Evolutionary conservation across 306 rosid genomes (phyloP).

Genomic region (Dalbergia oliveri): DNA sequence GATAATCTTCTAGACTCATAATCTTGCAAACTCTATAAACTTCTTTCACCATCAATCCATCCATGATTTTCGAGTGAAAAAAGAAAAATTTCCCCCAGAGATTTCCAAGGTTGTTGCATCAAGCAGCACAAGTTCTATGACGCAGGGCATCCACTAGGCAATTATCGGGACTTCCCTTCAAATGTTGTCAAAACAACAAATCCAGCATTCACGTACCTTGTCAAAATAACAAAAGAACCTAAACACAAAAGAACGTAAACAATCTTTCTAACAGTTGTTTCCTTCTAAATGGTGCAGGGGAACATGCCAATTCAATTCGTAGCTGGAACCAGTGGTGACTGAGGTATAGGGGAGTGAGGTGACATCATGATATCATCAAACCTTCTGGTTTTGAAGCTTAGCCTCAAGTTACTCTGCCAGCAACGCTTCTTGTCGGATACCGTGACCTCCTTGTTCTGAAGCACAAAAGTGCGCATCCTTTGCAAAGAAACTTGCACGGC

Average conservation of each 20-base stretch:
- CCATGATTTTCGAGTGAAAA: slow-evolving; percentile 40
- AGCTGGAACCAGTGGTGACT: slow-evolving; percentile 75
- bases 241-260: neutral
- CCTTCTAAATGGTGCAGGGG: neutral
- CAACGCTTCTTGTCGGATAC: slow-evolving; percentile 57
- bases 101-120: neutral
- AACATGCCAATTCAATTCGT: slow-evolving; percentile 38
- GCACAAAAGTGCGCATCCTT: slow-evolving; percentile 65
- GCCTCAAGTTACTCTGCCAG: slow-evolving; percentile 65
- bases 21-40: slow-evolving; percentile 32
- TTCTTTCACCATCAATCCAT: slow-evolving; percentile 45
- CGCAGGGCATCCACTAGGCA: slow-evolving; percentile 11
- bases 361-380: slow-evolving; percentile 75
- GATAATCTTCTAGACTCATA: slow-evolving; percentile 32
- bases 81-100: slow-evolving; percentile 38
- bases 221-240: slow-evolving; percentile 2
- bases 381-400: slow-evolving; percentile 60
- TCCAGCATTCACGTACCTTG: neutral
- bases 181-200: neutral
- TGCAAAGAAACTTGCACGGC: slow-evolving; percentile 69
- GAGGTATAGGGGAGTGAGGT: slow-evolving; percentile 79
- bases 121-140: neutral
- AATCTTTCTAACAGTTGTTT: slow-evolving; percentile 21
- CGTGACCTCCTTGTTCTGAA: slow-evolving; percentile 57
- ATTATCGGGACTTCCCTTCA: slow-evolving; percentile 22